These are phyloP conservation scores for Melaleuca alternifolia DNA, from an alignment of 345 rosid genomes.

Conservation along the genomic window DNA sequence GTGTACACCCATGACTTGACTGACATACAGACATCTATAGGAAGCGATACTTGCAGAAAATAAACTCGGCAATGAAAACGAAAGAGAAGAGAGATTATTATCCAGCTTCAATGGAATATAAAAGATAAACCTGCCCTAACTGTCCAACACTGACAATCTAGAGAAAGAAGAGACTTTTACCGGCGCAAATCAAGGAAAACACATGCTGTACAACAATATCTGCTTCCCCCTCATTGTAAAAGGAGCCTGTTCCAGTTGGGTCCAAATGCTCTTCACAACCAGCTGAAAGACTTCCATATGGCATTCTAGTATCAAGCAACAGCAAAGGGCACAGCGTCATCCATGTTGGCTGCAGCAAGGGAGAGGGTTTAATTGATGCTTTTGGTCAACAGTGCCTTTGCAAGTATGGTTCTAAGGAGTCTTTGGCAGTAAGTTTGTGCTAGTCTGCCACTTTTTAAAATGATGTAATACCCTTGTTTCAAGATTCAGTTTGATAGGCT, in stretches of 20 bases:
- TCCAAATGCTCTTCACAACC: conserved; percentile 95
- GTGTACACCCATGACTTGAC: not conserved
- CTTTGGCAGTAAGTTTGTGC: not conserved
- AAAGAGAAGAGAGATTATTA: not conserved
- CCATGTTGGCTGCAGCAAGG: conserved; percentile 73
- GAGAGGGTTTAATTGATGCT: not conserved
- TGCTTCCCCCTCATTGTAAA: conserved; percentile 95
- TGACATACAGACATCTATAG: not conserved
- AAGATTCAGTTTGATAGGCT: not conserved
- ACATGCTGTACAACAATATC: conserved; percentile 90
- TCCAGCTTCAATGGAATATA: not conserved
- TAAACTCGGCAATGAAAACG: not conserved
- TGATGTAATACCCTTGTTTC: not conserved
- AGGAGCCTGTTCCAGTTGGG: conserved; percentile 95
- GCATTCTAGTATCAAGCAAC: conserved; percentile 94
- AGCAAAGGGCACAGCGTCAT: conserved; percentile 83
- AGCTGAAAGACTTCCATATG: conserved; percentile 79
- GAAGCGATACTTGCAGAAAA: not conserved
- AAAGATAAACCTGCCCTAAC: not conserved
- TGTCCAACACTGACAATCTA: not conserved
- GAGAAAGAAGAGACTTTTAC: conserved; percentile 19
- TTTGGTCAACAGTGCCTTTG: not conserved
- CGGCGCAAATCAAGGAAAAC: conserved; percentile 63
- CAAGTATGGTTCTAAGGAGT: not conserved
- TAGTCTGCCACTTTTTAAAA: not conserved